Evolutionary conservation across 2,329 filamentous ascomycete species (phyloP), one percentile per base, ranked within the genome.

Genomic region (Calonectria ilicicola): DNA sequence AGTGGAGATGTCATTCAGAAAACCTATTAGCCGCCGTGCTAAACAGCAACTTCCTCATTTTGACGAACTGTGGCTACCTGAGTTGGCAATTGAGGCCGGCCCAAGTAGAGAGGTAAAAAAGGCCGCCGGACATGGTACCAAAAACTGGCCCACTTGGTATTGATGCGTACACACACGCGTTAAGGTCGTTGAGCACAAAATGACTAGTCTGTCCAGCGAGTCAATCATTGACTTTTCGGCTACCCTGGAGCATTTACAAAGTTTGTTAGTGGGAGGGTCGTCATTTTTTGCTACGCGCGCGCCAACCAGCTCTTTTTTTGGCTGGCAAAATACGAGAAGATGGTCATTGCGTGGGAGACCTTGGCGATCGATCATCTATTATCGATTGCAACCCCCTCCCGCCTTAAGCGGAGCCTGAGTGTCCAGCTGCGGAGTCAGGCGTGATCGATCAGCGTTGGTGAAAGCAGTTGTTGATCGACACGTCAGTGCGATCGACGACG

Each of bases 381-480:
- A 63, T 63, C 53, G 46, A 44, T n/a, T 56, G 64, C 26, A 44
- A 62, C 35, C 44, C 35, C 44, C 27, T 53, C 26, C 49, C 32
- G 32, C 44, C 32, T n/a, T 29, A 2, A 23, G 38, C 53, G n/a
- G 40, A 63, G 53, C 35, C 32, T 26, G 23, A 35, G 23, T 44
- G 46, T 46, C 38, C 32, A 40, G 47, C 32, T 65, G 69, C 65
- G 69, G 69, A 72, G 65, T 58, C 51, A 27, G 44, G 27, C 47
- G 38, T 60, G 60, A 65, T 47, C 44, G 62, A 69, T 69, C 42
- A 65, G 60, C 49, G 44, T 32, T 32, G 70, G 65, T 60, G n/a
- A 51, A 60, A 47, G 64, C 42, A 49, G 63, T n/a, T 63, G 69
- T 60, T 35, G 68, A 72, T 72, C 58, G 65, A 65, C 63, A 63